Evolutionary conservation across 805 yeast genomes (phyloP).

Genomic region (Lipomyces yamanashiensis): DNA sequence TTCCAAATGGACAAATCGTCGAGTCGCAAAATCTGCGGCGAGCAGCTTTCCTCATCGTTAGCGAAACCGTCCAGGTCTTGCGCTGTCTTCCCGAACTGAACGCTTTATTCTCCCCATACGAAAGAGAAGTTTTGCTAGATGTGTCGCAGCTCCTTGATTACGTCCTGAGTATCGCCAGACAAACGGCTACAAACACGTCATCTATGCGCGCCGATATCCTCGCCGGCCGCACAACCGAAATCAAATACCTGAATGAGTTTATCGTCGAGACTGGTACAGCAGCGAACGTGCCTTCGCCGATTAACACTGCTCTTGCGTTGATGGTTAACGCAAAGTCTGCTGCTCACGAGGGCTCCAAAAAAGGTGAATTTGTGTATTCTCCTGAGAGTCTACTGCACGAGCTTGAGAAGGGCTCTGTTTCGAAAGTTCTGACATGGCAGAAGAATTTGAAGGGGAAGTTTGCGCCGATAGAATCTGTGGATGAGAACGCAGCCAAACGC

Average conservation of each 20-base stretch:
- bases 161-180: constrained; percentile 49
- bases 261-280: constrained; percentile 48
- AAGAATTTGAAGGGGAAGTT: too few species aligned
- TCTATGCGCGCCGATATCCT: constrained; percentile 74
- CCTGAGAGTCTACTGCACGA: constrained; percentile 2
- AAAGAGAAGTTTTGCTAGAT: constrained; percentile 29
- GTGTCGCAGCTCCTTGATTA: constrained; percentile 46
- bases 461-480: too few species aligned
- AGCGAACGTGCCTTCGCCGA: constrained; percentile 20
- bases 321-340: constrained; percentile 1
- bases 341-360: neutral
- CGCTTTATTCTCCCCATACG: constrained; percentile 12
- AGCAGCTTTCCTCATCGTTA: constrained; percentile 10
- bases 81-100: constrained; percentile 14
- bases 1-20: constrained; percentile 76
- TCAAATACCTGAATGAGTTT: constrained; percentile 84
- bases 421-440: too few species aligned
- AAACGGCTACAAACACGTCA: constrained; percentile 63
- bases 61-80: constrained; percentile 48
- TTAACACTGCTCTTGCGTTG: constrained; percentile 12
- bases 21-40: constrained; percentile 34
- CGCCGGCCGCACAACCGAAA: constrained; percentile 64
- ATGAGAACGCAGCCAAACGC: too few species aligned
- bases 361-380: neutral
- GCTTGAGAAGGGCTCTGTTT: neutral